phyloP scores from a whole-genome alignment of 257 asterid species.

The Scutellaria baicalensis region DNA sequence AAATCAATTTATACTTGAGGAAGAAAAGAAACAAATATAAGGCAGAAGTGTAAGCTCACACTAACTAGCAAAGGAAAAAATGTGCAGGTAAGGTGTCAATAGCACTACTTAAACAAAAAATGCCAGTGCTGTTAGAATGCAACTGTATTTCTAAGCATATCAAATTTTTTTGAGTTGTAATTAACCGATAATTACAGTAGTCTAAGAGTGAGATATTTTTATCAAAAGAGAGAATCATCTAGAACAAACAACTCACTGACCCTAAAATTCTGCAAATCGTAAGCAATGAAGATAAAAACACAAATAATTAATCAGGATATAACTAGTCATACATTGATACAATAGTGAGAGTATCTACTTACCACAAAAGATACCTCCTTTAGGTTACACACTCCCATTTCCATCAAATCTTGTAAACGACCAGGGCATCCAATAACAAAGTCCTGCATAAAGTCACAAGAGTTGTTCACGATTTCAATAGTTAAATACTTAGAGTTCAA shows the following conservation, averaged over 20 bases:
- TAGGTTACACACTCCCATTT: slow-evolving; percentile 71
- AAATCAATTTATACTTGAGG: no score
- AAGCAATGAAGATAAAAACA: not conserved
- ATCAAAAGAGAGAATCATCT: not conserved
- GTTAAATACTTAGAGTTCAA: no score
- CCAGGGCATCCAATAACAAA: slow-evolving; percentile 99
- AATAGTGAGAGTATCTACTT: slow-evolving; percentile 22
- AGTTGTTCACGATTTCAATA: no score
- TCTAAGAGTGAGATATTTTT: not conserved
- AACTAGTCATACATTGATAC: not conserved
- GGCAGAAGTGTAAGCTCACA: no score
- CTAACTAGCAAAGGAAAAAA: not conserved
- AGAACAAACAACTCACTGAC: not conserved
- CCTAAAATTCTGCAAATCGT: not conserved
- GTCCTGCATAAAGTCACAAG: slow-evolving; percentile 42
- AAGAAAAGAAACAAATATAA: not conserved
- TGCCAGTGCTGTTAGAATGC: not conserved
- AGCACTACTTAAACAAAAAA: not conserved
- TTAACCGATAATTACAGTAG: not conserved
- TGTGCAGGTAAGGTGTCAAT: not conserved
- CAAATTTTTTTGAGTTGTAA: not conserved
- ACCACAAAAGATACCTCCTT: slow-evolving; percentile 91
- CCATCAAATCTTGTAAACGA: slow-evolving; percentile 87
- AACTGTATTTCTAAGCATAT: not conserved
- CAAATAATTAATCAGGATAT: not conserved